A percentile compares a stretch with the other conserved stretches of the same genome.
These are phyloP conservation scores for Lavandula angustifolia DNA, from an alignment of 257 asterid species.

Conservation along the genomic window DNA sequence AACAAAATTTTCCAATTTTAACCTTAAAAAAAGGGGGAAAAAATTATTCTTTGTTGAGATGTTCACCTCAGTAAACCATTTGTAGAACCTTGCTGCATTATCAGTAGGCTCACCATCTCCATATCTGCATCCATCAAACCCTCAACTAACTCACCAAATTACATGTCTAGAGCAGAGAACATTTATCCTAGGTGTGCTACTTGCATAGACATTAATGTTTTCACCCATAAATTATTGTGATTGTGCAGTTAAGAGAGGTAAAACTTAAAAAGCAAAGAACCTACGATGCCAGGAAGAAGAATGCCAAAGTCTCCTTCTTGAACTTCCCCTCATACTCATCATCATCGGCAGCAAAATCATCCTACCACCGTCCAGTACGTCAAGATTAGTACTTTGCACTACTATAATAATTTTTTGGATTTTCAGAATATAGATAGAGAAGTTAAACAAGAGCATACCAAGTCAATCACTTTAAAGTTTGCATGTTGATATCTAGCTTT, in stretches of 20 bases:
- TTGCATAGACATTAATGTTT: constrained; percentile 8
- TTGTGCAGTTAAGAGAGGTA: constrained; percentile 18
- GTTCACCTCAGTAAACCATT: constrained; percentile 90
- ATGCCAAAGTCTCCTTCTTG: constrained; percentile 71
- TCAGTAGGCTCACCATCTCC: constrained; percentile 99
- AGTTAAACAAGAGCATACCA: constrained; percentile 49
- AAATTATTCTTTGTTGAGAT: too few relatives aligned
- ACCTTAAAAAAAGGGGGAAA: not conserved
- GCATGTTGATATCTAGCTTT: constrained; percentile 87
- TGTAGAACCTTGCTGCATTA: constrained; percentile 92
- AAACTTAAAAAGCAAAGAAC: constrained; percentile 33
- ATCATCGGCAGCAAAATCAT: constrained; percentile 94
- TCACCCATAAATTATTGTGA: constrained; percentile 10
- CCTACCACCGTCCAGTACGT: constrained; percentile 45
- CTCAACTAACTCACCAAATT: constrained; percentile 37
- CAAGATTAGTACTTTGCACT: constrained; percentile 1
- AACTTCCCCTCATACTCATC: constrained; percentile 83
- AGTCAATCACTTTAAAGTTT: constrained; percentile 67
- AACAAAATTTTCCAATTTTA: constrained; percentile 32
- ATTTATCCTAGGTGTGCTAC: not conserved
- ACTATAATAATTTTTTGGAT: not conserved
- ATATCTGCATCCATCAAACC: constrained; percentile 60
- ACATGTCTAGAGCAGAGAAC: not conserved
- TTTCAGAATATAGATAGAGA: constrained; percentile 1
- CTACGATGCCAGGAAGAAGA: constrained; percentile 95